Conservation (phyloP, 768 basidiomycete genomes). For the Botryobasidium botryosum region DNA sequence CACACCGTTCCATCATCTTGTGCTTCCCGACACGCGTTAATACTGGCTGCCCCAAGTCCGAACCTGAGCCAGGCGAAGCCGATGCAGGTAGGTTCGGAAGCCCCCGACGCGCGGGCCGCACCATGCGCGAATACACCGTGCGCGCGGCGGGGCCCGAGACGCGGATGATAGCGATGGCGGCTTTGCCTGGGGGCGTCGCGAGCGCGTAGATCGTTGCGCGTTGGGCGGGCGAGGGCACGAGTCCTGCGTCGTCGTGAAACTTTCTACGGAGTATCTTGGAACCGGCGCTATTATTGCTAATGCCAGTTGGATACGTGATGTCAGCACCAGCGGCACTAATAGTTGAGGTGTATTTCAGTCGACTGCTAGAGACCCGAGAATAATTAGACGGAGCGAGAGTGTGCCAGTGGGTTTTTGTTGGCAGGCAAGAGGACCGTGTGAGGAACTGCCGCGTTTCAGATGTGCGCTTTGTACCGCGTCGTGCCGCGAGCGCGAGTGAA, state of each 20-base stretch:
- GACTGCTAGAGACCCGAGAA: background rate
- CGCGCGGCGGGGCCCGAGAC: slow-evolving; percentile 63
- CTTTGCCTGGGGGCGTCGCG: slow-evolving; percentile 74
- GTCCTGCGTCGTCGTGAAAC: background rate
- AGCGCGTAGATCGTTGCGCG: slow-evolving; percentile 65
- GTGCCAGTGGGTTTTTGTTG: no score
- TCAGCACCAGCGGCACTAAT: background rate
- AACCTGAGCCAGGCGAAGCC: background rate
- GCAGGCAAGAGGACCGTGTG: no score
- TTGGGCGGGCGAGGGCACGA: slow-evolving; percentile 12
- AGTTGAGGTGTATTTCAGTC: background rate
- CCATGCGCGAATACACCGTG: slow-evolving; percentile 43
- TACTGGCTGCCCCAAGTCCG: background rate
- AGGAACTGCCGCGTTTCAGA: no score
- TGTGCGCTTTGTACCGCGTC: no score
- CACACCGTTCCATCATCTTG: slow-evolving; percentile 55
- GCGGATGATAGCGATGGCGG: slow-evolving; percentile 66
- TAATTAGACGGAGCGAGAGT: background rate
- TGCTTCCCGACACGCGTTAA: slow-evolving; percentile 27
- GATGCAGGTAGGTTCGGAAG: background rate
- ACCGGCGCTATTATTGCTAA: background rate
- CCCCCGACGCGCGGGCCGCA: slow-evolving; percentile 21
- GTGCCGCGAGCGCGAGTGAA: no score
- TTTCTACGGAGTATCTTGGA: background rate
- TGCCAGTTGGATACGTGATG: background rate